Evolutionary conservation across 2,329 filamentous ascomycete genomes (phyloP).

Genomic region (Clarireedia homoeocarpa): DNA sequence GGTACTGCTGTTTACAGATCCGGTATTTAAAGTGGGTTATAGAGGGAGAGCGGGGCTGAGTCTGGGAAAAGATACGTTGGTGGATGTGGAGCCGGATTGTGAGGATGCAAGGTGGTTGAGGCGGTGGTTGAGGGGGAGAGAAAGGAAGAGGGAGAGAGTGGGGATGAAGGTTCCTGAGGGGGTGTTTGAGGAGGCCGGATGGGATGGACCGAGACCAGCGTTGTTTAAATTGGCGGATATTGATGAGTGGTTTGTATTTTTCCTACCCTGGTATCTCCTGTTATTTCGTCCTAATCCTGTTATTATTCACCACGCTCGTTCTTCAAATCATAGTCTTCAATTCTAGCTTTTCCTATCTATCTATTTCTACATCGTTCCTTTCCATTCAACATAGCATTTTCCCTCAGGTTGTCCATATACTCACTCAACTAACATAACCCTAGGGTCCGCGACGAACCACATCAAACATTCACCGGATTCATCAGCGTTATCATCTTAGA

Average conservation of each 20-base stretch:
- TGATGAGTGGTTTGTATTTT: conserved; percentile 31
- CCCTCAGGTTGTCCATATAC: neutral
- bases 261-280: neutral
- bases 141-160: conserved; percentile 40
- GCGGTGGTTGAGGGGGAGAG: conserved; percentile 37
- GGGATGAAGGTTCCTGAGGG: conserved; percentile 40
- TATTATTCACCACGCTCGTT: neutral
- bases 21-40: conserved; percentile 21
- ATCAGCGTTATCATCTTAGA: conserved; percentile 26
- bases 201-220: conserved; percentile 27
- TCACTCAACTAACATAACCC: neutral
- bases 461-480: conserved; percentile 34
- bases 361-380: too few relatives aligned
- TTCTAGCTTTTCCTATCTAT: too few relatives aligned
- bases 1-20: conserved; percentile 39
- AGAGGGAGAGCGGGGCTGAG: conserved; percentile 25
- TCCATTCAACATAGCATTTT: neutral
- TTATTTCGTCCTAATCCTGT: too few relatives aligned
- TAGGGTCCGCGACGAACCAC: conserved; percentile 29
- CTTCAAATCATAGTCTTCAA: too few relatives aligned
- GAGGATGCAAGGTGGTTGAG: conserved; percentile 47
- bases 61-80: conserved; percentile 36
- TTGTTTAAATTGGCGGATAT: conserved; percentile 38
- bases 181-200: conserved; percentile 33
- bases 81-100: conserved; percentile 49